Base-by-base conservation (phyloP, 169 alveolate genomes). In the Neospora caninum region DNA sequence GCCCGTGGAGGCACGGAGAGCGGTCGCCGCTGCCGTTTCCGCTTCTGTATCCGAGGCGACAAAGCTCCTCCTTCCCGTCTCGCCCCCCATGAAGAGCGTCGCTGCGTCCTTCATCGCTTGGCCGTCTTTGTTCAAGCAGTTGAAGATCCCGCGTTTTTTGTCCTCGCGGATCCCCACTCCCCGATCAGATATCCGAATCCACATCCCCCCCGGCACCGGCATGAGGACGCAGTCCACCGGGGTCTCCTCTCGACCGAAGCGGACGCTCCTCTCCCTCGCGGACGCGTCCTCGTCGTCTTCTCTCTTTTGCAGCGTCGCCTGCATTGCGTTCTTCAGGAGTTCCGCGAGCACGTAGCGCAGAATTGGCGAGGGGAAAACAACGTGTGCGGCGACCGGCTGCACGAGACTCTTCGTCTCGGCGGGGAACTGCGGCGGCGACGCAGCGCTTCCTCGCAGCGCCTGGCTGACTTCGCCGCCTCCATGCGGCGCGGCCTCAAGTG, bases 271-370 rank as follows among this genome's bases (percentile, higher is more conserved):
- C 43, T 22, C 20, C 43, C 7, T 20, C 43, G 67, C 89, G 64
- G 31, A 18, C n/a, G 67, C n/a, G 36, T 38, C 39, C 67, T 41
- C 64, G 10, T 38, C 53, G 13, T 82, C 64, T 67, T 42, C 89
- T 6, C 64, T 7, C 89, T 43, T 42, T 10, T 82, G 36, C 27
- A 42, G 58, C n/a, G 89, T 82, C 67, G 89, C 89, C 1, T 49
- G 64, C 69, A 82, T 7, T 38, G 89, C 89, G 41, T 82, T 82
- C 89, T 82, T 82, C 89, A 82, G 25, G 67, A 82, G 64, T 67
- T 82, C 89, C 67, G 67, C 89, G 64, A 82, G 41, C 18, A 82
- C 38, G 89, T 82, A 82, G 0, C 64, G 54, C 41, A 82, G 64
- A 36, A 82, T 42, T 10, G 89, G 41, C 34, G 89, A 38, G 0